Conservation (phyloP, 352 stramenopile genomes). For the Phytophthora boehmeriae region DNA sequence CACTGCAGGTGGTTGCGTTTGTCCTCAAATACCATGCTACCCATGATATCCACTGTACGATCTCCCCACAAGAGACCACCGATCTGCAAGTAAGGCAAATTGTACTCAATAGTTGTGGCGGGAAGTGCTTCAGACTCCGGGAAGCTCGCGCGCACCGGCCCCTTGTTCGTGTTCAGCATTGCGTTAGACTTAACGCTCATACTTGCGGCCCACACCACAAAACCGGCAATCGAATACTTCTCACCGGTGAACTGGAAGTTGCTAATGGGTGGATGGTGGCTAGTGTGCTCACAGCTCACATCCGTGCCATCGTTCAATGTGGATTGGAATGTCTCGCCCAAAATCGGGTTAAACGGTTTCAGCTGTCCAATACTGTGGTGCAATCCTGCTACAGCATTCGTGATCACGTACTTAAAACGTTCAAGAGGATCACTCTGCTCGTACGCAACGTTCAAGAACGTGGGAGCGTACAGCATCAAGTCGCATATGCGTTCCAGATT, state of each 20-base stretch:
- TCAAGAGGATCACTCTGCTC: slow-evolving; percentile 70
- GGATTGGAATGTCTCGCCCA: slow-evolving; percentile 82
- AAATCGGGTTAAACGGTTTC: slow-evolving; percentile 88
- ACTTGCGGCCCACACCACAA: slow-evolving; percentile 75
- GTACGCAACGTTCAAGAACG: slow-evolving; percentile 67
- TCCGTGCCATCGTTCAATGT: slow-evolving; percentile 80
- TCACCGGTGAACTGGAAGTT: slow-evolving; percentile 81
- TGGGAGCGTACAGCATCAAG: slow-evolving; percentile 82
- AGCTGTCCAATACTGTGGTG: slow-evolving; percentile 83
- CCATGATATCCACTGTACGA: slow-evolving; percentile 79
- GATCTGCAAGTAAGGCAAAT: slow-evolving; percentile 74
- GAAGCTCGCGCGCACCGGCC: slow-evolving; percentile 76
- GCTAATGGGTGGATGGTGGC: slow-evolving; percentile 86
- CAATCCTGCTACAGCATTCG: slow-evolving; percentile 76
- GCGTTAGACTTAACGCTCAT: slow-evolving; percentile 90
- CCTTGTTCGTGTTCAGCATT: slow-evolving; percentile 80
- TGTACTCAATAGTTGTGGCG: slow-evolving; percentile 71
- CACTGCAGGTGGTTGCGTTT: slow-evolving; percentile 71
- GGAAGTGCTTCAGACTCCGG: slow-evolving; percentile 40
- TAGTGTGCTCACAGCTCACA: slow-evolving; percentile 85
- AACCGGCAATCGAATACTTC: slow-evolving; percentile 74
- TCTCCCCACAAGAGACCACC: slow-evolving; percentile 84
- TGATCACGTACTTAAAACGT: slow-evolving; percentile 83
- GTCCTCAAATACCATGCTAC: slow-evolving; percentile 78
- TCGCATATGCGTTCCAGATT: slow-evolving; percentile 84